Conservation (phyloP, 2,329 filamentous ascomycete species). For the Periglandula ipomoeae region DNA sequence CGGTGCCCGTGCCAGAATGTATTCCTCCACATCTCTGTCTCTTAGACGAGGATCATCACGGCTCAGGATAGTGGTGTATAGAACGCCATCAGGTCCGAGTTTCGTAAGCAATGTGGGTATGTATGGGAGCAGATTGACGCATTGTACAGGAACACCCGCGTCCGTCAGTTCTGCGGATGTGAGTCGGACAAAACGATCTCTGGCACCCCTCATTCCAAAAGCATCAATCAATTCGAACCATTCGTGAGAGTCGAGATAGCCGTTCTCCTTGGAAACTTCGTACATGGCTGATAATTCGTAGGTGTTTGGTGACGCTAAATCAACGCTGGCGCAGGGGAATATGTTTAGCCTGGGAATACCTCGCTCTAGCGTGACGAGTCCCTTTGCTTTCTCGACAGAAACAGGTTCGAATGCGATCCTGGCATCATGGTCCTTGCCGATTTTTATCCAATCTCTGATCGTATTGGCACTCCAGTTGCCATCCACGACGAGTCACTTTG, state of each 20-base stretch:
- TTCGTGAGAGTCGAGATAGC: conserved; percentile 56
- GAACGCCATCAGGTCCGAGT: conserved; percentile 64
- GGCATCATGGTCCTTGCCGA: conserved; percentile 45
- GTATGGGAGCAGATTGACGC: conserved; percentile 77
- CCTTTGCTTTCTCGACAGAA: conserved; percentile 66
- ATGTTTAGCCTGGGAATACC: conserved; percentile 32
- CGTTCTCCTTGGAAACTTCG: conserved; percentile 53
- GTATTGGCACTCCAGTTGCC: conserved; percentile 69
- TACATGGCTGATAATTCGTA: conserved; percentile 78
- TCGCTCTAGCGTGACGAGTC: conserved; percentile 48
- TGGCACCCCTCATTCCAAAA: conserved; percentile 65
- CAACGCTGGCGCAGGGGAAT: conserved; percentile 56
- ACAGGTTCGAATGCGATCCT: conserved; percentile 82
- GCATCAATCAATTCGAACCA: conserved; percentile 80
- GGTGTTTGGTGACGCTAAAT: conserved; percentile 73
- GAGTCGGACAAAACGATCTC: conserved; percentile 62
- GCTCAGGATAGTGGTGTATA: conserved; percentile 63
- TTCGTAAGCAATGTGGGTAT: conserved; percentile 81
- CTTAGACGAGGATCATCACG: conserved; percentile 59
- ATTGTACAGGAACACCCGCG: conserved; percentile 72
- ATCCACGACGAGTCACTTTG: conserved; percentile 76
- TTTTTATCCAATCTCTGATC: conserved; percentile 58
- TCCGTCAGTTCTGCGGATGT: conserved; percentile 62
- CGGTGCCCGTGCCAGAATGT: conserved; percentile 58
- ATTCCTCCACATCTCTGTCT: conserved; percentile 53